Base-by-base conservation (phyloP, 495 filamentous ascomycete genomes). In the Talaromyces borbonicus region DNA sequence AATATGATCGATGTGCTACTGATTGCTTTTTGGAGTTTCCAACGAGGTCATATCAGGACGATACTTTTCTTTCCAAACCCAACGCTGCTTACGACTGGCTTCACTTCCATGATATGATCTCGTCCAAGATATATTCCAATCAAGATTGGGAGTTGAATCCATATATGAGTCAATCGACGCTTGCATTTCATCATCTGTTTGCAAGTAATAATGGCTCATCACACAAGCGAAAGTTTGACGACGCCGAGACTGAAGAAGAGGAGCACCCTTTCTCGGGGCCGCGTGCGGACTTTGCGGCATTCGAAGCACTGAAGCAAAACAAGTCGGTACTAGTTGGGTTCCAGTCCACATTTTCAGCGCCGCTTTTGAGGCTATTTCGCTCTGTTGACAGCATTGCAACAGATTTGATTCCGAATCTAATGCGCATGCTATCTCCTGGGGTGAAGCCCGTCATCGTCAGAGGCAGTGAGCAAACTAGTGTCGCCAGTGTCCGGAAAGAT, bases 121-220 rank as follows among this genome's bases (percentile, higher is more conserved):
- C 85, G 5, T 76, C 79, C 1, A 78, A 79, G 44, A 67, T 96
- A 2, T 85, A 80, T 56, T 63, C 74, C 7, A 75, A 70, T 38
- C 88, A 95, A 59, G 89, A 92, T 33, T 96, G 89, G 81, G 90
- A 97, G 58, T 67, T 96, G 23, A 71, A 69, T 12, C 79, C 85
- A 0, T 98, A 98, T 61, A 77, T 96, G 47, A 83, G 80, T 54
- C 83, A 88, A 53, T 80, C 90, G 1, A 73, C 87, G 20, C 75
- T 96, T 1, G 92, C 86, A 4, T 95, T 95, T 61, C 93, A 98
- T 56, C 74, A 88, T 58, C 75, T 98, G 6, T 98, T 98, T 58
- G 85, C 90, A 11, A 58, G 72, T 47, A 47, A 71, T 51, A 46
- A 61, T 46, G 58, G 70, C 53, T 65, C 58, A 43, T 60, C 54